A percentile compares a stretch with the other conserved stretches of the same genome.
Evolutionary conservation across 495 filamentous ascomycete species (phyloP).

Genomic region (Aspergillus bridgeri): DNA sequence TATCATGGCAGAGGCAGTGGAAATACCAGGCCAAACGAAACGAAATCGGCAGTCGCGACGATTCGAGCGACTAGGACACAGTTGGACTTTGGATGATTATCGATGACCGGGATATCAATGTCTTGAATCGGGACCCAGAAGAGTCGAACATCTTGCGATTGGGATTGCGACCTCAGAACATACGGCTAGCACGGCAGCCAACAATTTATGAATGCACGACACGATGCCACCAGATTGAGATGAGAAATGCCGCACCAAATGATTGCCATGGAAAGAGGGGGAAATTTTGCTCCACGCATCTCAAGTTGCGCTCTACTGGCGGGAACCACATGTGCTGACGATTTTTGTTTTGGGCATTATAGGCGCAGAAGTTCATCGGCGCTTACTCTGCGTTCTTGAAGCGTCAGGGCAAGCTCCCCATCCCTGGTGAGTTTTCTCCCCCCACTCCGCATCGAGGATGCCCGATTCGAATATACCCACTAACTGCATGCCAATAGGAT

Average conservation of each 20-base stretch:
- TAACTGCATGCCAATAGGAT: conserved; percentile 52
- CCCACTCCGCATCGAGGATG: neutral
- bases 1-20: conserved; percentile 7
- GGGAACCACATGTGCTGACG: conserved; percentile 14
- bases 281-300: neutral
- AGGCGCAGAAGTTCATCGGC: conserved; percentile 92
- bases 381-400: conserved; percentile 97
- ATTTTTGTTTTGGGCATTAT: conserved; percentile 25
- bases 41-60: neutral
- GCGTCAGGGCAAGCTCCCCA: conserved; percentile 96
- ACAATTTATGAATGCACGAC: neutral
- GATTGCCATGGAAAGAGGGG: conserved; percentile 1
- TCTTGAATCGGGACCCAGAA: neutral
- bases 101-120: neutral
- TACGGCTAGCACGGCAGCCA: neutral
- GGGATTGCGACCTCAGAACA: neutral
- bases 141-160: neutral
- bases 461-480: neutral
- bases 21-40: neutral
- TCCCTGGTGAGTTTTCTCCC: conserved; percentile 63
- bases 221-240: neutral
- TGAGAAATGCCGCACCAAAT: neutral
- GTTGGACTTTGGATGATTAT: neutral
- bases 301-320: neutral
- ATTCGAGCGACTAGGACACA: neutral